These are phyloP conservation scores for Apiotrichum gracile DNA, from an alignment of 1,284 basidiomycete genomes.

Conservation along the genomic window DNA sequence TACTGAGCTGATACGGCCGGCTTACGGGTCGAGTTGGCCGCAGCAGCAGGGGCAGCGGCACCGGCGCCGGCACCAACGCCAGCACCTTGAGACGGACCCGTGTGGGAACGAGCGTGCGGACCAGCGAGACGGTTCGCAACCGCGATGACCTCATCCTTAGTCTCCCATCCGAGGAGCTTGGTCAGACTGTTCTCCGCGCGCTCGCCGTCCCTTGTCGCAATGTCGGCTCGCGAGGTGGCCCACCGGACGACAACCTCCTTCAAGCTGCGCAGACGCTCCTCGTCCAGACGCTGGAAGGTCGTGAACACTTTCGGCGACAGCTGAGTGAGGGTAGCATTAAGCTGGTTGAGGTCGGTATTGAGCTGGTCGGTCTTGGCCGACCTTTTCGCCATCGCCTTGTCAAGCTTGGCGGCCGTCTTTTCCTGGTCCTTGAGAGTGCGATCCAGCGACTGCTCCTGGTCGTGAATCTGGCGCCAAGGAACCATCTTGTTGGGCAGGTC, in stretches of 20 bases:
- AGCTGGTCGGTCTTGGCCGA: conserved; percentile 31
- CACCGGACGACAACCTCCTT: conserved; percentile 46
- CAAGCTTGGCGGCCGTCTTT: conserved; percentile 37
- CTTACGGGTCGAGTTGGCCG: background rate
- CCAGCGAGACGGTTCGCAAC: conserved; percentile 30
- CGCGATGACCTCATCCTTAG: conserved; percentile 31
- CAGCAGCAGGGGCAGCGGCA: background rate
- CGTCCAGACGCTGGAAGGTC: conserved; percentile 43
- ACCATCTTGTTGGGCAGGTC: conserved; percentile 40
- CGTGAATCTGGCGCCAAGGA: conserved; percentile 36
- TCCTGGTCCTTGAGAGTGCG: conserved; percentile 45
- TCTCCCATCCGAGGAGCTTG: conserved; percentile 41
- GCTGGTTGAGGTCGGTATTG: conserved; percentile 30
- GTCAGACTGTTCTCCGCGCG: conserved; percentile 38
- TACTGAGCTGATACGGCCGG: background rate
- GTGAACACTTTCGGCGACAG: conserved; percentile 41
- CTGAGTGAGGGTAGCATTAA: conserved; percentile 29
- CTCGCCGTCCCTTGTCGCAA: conserved; percentile 37
- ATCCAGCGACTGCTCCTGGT: conserved; percentile 41
- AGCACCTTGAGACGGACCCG: background rate
- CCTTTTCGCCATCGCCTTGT: conserved; percentile 41
- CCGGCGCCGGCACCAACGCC: background rate
- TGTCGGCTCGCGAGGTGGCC: conserved; percentile 42
- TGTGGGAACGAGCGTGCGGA: conserved; percentile 12
- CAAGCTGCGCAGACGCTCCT: conserved; percentile 35